Base-by-base conservation (phyloP, 139 green algal genomes). In the Auxenochlorella pyrenoidosa region DNA sequence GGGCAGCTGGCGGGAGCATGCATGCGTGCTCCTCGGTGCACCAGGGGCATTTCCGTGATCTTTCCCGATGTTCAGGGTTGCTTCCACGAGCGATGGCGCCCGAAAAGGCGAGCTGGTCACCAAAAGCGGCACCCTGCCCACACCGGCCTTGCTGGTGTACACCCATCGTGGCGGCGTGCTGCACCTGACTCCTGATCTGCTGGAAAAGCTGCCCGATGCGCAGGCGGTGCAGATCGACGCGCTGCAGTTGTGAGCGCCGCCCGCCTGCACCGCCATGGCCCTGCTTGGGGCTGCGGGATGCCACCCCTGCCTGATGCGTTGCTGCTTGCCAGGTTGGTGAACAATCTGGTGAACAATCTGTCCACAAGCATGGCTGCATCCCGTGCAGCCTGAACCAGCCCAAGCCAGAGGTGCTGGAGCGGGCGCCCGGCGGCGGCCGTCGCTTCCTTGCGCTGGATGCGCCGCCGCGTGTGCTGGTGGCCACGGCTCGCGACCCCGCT, bases 401-500 rank as follows among this genome's bases (percentile, higher is more conserved):
- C 0, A 87, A 84, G n/a, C 88, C 92, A 19, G 77, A 86, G 22
- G 72, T 88, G 1, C 28, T 96, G 13, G 16, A 34, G 84, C 36
- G 73, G 82, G 38, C 68, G 85, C 54, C 86, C 0, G 54, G 73
- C 26, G 77, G 86, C 19, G 83, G 84, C 16, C 86, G 90, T n/a
- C 40, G 70, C 24, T 96, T 94, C 73, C 72, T 96, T 41, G 87
- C 77, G 6, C 71, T 93, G 34, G 75, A 88, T 5, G 78, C 79
- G 5, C 66, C 72, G 2, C 32, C 47, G 60, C 38, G 16, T 13
- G 75, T 87, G 5, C 16, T 96, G 24, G 54, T 96, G 68, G 91
- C 90, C 54, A 92, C 84, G n/a, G 92, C 90, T 54, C 77, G 94
- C 0, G 94, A 97, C 90, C 93, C 94, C 1, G 88, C 82, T 12